These are phyloP conservation scores for Starmerella tilneyi DNA, from an alignment of 805 yeast genomes.

Conservation along the genomic window DNA sequence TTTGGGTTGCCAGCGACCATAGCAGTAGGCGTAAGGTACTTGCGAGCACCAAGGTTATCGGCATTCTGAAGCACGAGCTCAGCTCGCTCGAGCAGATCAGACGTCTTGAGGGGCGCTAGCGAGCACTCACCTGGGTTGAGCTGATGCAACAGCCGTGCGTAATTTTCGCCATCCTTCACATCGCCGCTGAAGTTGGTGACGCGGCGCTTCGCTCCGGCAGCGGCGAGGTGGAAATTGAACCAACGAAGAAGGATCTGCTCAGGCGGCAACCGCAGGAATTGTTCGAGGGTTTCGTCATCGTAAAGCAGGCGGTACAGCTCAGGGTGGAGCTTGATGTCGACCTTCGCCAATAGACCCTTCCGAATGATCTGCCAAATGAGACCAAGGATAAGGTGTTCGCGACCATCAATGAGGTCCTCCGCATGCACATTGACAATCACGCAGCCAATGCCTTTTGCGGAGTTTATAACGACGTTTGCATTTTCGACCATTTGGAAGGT, in stretches of 20 bases:
- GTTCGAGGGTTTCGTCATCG: slow-evolving; percentile 95
- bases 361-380: slow-evolving; percentile 97
- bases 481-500: slow-evolving; percentile 94
- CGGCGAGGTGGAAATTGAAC: slow-evolving; percentile 92
- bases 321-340: slow-evolving; percentile 92
- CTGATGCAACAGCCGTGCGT: slow-evolving; percentile 80
- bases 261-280: slow-evolving; percentile 91
- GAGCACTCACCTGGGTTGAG: slow-evolving; percentile 77
- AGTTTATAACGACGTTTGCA: slow-evolving; percentile 93
- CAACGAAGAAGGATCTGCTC: slow-evolving; percentile 93
- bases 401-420: slow-evolving; percentile 93
- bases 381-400: slow-evolving; percentile 89
- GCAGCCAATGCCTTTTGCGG: slow-evolving; percentile 98
- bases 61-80: slow-evolving; percentile 79
- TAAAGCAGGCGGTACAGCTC: slow-evolving; percentile 89
- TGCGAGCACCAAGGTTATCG: slow-evolving; percentile 82
- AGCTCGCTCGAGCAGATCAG: slow-evolving; percentile 69
- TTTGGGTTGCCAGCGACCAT: slow-evolving; percentile 94
- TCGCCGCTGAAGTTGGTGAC: slow-evolving; percentile 80
- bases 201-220: slow-evolving; percentile 79
- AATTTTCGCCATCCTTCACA: slow-evolving; percentile 90
- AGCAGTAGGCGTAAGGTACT: slow-evolving; percentile 87
- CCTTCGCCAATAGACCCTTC: slow-evolving; percentile 86
- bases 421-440: slow-evolving; percentile 96
- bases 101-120: slow-evolving; percentile 66